Base-by-base conservation (phyloP, 139 green algal genomes). In the Gonium pectorale region DNA sequence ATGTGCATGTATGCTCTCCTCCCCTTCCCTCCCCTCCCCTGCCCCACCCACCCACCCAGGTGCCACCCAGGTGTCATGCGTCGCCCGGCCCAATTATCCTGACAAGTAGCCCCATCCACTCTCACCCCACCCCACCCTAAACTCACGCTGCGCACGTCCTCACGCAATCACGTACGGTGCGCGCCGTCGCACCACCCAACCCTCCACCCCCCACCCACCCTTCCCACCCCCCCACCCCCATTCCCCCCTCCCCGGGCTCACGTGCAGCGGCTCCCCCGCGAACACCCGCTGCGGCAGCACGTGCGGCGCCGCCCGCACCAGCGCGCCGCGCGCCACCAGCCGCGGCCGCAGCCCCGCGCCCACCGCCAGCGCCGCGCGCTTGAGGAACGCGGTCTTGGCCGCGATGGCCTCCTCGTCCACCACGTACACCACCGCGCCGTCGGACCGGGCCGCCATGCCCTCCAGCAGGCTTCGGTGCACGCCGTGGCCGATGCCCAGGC, bases 391-490 rank as follows among this genome's bases (percentile, higher is more conserved):
- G 56, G 66, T n/a, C 86, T 90, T 90, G 52, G 59, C 22, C 5
- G 40, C 54, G 64, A 90, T 87, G 24, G 68, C 63, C 80, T 87
- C 86, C 5, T 83, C 86, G 33, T 87, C 86, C 22, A 90, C 80
- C 31, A 90, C 86, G 54, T 81, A 90, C 71, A 83, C 80, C 24
- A 66, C 37, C 9, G 80, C 64, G 41, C 80, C 86, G 43, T 56
- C 66, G 69, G 51, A 79, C 35, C 72, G 60, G 37, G 29, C 44
- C 69, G 71, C 51, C 29, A 89, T 66, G 19, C 83, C 83, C 35
- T 91, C 87, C 72, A 91, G 60, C n/a, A 91, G 44, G 6, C 70
- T 52, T 26, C 87, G 83, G 56, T 91, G 87, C 26, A 89, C 79
- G 3, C 87, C 87, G 73, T 89, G 72, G 0, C 87, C 87, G 38